Percentiles rank a stretch among this genome's conserved stretches.
Conservation (phyloP, 192 early-diverging fungal species). For the Umbelopsis isabellina region DNA sequence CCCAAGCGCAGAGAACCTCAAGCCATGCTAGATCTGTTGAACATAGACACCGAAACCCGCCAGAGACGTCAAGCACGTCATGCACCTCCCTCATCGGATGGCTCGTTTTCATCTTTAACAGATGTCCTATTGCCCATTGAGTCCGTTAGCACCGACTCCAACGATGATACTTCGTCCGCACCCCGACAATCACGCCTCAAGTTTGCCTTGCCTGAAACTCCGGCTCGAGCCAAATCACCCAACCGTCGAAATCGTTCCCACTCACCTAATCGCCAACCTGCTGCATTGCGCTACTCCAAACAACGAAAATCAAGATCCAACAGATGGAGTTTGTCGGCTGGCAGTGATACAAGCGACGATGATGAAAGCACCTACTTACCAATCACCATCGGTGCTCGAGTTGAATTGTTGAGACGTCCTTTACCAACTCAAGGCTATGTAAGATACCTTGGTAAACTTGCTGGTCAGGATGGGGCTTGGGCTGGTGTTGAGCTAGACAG, state of each 20-base stretch:
- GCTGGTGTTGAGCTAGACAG: constrained; percentile 41
- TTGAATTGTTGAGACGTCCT: constrained; percentile 36
- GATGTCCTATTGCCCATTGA: constrained; percentile 29
- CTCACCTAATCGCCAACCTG: constrained; percentile 19
- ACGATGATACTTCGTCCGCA: constrained; percentile 6
- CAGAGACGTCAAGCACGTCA: constrained; percentile 6
- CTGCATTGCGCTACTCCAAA: constrained; percentile 4
- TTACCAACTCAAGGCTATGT: constrained; percentile 36
- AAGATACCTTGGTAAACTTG: constrained; percentile 34
- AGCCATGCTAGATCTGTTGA: constrained; percentile 29
- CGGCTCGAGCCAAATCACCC: constrained; percentile 26
- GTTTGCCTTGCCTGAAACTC: constrained; percentile 37
- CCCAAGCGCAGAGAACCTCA: constrained; percentile 4
- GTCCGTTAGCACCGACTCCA: background rate
- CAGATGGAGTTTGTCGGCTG: constrained; percentile 27
- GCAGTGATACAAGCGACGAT: constrained; percentile 33
- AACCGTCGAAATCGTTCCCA: constrained; percentile 15
- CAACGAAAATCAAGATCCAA: constrained; percentile 12
- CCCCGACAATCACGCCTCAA: constrained; percentile 33
- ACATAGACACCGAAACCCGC: constrained; percentile 30
- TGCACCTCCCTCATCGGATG: constrained; percentile 10
- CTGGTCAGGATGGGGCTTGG: constrained; percentile 33
- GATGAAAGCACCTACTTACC: constrained; percentile 18
- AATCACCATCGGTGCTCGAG: constrained; percentile 23
- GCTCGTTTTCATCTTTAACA: constrained; percentile 27